These are phyloP conservation scores for Rhynchosporium agropyri DNA, from an alignment of 2,329 filamentous ascomycete genomes.

Conservation along the genomic window DNA sequence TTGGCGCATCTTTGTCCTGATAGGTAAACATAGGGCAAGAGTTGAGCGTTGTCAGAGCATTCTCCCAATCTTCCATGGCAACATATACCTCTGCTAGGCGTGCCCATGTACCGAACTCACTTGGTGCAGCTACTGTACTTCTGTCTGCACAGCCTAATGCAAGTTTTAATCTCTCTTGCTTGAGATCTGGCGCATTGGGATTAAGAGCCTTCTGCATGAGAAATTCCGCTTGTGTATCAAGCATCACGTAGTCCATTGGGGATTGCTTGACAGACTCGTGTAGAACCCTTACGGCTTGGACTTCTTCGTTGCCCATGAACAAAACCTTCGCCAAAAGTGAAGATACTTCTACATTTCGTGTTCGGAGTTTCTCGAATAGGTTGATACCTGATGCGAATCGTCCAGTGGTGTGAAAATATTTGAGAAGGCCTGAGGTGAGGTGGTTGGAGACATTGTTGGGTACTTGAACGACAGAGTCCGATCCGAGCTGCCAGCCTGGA, in stretches of 20 bases:
- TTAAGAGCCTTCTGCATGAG: conserved; percentile 77
- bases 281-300: conserved; percentile 87
- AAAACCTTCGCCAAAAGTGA: conserved; percentile 89
- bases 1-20: conserved; percentile 93
- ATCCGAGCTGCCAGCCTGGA: conserved; percentile 89
- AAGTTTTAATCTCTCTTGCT: conserved; percentile 74
- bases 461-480: conserved; percentile 95
- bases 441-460: conserved; percentile 97
- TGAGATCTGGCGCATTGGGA: conserved; percentile 56
- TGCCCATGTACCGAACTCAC: conserved; percentile 97
- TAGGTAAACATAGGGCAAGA: conserved; percentile 99
- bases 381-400: conserved; percentile 96
- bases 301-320: conserved; percentile 94
- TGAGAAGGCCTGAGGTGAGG: conserved; percentile 86
- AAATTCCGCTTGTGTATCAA: conserved; percentile 93
- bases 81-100: conserved; percentile 92
- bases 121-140: conserved; percentile 91
- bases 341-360: conserved; percentile 89
- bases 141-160: conserved; percentile 92
- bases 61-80: conserved; percentile 92
- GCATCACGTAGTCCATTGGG: conserved; percentile 96
- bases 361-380: conserved; percentile 91
- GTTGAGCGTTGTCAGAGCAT: conserved; percentile 91
- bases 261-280: conserved; percentile 87
- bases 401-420: conserved; percentile 94